These are phyloP conservation scores for Myochromella boudieri DNA, from an alignment of 768 basidiomycete genomes.

Conservation along the genomic window DNA sequence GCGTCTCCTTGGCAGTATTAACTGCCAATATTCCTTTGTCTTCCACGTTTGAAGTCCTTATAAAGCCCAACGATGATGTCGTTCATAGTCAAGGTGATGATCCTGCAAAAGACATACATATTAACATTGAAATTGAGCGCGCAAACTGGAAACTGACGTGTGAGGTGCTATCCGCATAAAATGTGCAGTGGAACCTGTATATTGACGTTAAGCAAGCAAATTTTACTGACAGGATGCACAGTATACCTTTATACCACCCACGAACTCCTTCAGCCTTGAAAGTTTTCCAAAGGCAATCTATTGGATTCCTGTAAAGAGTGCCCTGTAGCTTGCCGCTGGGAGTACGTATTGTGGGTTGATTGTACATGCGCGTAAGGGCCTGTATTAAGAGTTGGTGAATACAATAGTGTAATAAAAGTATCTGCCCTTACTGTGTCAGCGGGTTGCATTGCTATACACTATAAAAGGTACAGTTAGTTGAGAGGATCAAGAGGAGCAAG, in stretches of 20 bases:
- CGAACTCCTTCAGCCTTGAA: constrained; percentile 83
- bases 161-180: constrained; percentile 91
- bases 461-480: constrained; percentile 2
- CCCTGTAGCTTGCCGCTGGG: constrained; percentile 75
- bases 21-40: constrained; percentile 24
- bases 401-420: not conserved
- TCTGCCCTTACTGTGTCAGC: constrained; percentile 67
- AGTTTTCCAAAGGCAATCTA: constrained; percentile 98
- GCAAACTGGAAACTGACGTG: constrained; percentile 58
- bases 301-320: constrained; percentile 83
- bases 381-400: constrained; percentile 23
- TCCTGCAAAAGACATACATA: constrained; percentile 39
- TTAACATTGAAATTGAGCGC: not conserved
- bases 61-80: constrained; percentile 74
- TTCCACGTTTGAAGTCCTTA: constrained; percentile 40
- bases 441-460: constrained; percentile 94
- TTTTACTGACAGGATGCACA: not conserved
- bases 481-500: not conserved
- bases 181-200: constrained; percentile 85
- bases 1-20: not conserved
- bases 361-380: constrained; percentile 94
- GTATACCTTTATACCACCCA: constrained; percentile 93
- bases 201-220: constrained; percentile 3
- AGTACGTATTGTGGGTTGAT: constrained; percentile 78
- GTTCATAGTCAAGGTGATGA: constrained; percentile 89